A percentile compares a stretch with the other conserved stretches of the same genome.
Evolutionary conservation across 2,329 filamentous ascomycete genomes (phyloP).

Genomic region (Fusarium virguliforme): DNA sequence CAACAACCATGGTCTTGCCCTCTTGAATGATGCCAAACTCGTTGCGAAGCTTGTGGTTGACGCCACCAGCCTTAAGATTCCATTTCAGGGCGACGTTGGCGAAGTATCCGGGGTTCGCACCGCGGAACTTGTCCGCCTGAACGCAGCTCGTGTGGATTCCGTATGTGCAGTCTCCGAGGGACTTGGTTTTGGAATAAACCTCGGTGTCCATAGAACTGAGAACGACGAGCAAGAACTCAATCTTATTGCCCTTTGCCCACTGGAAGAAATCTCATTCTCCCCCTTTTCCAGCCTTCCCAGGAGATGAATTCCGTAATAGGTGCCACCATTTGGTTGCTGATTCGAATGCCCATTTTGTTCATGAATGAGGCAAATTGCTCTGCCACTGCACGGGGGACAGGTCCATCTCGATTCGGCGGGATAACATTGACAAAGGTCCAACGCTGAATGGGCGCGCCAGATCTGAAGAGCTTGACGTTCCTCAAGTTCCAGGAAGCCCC

Average conservation of each 20-base stretch:
- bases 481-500: slow-evolving; percentile 81
- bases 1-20: slow-evolving; percentile 86
- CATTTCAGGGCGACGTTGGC: slow-evolving; percentile 84
- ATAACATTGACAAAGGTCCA: slow-evolving; percentile 68
- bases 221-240: slow-evolving; percentile 74
- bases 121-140: slow-evolving; percentile 58
- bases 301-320: slow-evolving; percentile 27
- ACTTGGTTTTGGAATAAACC: slow-evolving; percentile 78
- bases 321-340: slow-evolving; percentile 47
- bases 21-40: slow-evolving; percentile 74
- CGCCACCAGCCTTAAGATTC: slow-evolving; percentile 84
- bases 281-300: slow-evolving; percentile 18
- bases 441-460: slow-evolving; percentile 61
- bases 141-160: slow-evolving; percentile 81
- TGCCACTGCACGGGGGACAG: slow-evolving; percentile 48
- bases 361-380: slow-evolving; percentile 58
- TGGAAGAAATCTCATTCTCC: slow-evolving; percentile 54
- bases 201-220: slow-evolving; percentile 66
- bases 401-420: slow-evolving; percentile 3
- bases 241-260: slow-evolving; percentile 51
- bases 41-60: slow-evolving; percentile 76
- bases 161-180: slow-evolving; percentile 74
- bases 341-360: slow-evolving; percentile 59
- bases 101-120: slow-evolving; percentile 66
- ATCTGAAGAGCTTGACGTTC: slow-evolving; percentile 68